Conservation (phyloP, 139 green algal genomes). For the Micromonas commoda region DNA sequence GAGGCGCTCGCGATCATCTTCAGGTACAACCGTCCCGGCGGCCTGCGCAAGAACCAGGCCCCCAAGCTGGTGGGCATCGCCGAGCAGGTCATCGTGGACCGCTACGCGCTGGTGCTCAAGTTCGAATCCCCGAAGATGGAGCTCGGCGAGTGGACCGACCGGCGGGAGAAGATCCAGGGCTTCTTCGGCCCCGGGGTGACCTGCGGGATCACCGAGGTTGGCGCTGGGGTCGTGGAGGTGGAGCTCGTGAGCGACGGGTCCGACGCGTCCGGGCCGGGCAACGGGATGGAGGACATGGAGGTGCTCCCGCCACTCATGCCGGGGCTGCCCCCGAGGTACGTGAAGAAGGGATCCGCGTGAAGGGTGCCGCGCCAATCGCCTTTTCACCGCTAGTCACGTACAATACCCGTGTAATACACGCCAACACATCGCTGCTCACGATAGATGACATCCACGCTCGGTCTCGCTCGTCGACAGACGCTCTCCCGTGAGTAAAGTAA, state of each 20-base stretch:
- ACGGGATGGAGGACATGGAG: conserved; percentile 67
- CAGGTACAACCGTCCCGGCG: conserved; percentile 35
- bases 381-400: too few species aligned
- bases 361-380: too few species aligned
- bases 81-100: conserved; percentile 62
- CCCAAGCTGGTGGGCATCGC: conserved; percentile 68
- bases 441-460: too few species aligned
- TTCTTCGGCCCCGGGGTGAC: conserved; percentile 90
- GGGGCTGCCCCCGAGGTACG: conserved; percentile 44
- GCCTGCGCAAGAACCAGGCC: conserved; percentile 58
- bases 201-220: conserved; percentile 37
- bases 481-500: too few species aligned
- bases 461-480: too few species aligned
- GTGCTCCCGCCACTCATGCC: conserved; percentile 84
- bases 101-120: conserved; percentile 79
- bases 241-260: conserved; percentile 71
- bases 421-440: too few species aligned
- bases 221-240: conserved; percentile 38
- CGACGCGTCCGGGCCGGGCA: conserved; percentile 58
- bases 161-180: conserved; percentile 68
- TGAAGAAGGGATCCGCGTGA: conserved; percentile 28
- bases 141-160: conserved; percentile 55
- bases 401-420: too few species aligned
- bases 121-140: conserved; percentile 57
- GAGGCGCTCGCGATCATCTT: conserved; percentile 91